A percentile compares a stretch with the other conserved stretches of the same genome.
Conservation (phyloP, 805 yeast genomes). For the Diddensiella transvaalensis region DNA sequence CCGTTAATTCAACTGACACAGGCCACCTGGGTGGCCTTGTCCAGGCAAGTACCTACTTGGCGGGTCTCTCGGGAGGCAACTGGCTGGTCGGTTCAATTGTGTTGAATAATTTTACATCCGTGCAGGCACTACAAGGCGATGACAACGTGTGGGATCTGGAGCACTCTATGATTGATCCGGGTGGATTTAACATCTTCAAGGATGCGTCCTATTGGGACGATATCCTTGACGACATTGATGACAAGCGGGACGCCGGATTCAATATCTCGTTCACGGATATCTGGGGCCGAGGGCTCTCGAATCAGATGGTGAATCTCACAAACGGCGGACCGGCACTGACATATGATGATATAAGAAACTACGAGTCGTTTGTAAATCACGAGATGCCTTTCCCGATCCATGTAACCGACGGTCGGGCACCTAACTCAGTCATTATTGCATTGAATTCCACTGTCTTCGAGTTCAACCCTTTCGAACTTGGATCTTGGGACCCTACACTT, state of each 20-base stretch:
- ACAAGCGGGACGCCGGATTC: slow-evolving; percentile 64
- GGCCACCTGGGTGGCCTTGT: slow-evolving; percentile 68
- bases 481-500: slow-evolving; percentile 82
- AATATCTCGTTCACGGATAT: slow-evolving; percentile 66
- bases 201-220: slow-evolving; percentile 49
- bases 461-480: slow-evolving; percentile 64
- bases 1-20: slow-evolving; percentile 46
- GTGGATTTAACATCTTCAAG: slow-evolving; percentile 55
- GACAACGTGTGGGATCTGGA: slow-evolving; percentile 64
- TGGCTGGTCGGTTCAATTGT: slow-evolving; percentile 74
- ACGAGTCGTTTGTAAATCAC: slow-evolving; percentile 56
- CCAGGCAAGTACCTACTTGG: slow-evolving; percentile 64
- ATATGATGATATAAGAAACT: slow-evolving; percentile 54
- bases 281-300: slow-evolving; percentile 77
- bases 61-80: slow-evolving; percentile 82
- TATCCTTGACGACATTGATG: slow-evolving; percentile 44
- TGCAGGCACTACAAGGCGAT: slow-evolving; percentile 52
- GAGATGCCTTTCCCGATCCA: slow-evolving; percentile 71
- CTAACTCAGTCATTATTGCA: slow-evolving; percentile 49
- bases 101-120: slow-evolving; percentile 68
- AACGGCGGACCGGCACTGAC: slow-evolving; percentile 63
- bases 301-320: slow-evolving; percentile 62
- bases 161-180: slow-evolving; percentile 57
- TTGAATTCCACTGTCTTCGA: slow-evolving; percentile 61
- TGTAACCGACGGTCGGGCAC: slow-evolving; percentile 45